These are phyloP conservation scores for Pythium scleroteichum DNA, from an alignment of 352 stramenopile genomes.

Conservation along the genomic window DNA sequence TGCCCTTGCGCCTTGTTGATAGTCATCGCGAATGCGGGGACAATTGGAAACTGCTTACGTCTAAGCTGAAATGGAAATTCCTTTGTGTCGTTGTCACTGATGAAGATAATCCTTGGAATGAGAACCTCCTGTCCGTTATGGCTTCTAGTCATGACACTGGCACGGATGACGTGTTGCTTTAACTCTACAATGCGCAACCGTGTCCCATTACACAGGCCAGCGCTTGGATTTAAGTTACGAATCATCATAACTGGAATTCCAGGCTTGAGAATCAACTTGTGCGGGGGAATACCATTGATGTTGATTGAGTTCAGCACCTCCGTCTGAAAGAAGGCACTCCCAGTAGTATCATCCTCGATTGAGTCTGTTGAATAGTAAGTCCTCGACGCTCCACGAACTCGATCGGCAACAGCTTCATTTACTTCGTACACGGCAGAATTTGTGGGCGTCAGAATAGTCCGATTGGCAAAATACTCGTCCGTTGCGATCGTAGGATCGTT, in stretches of 20 bases:
- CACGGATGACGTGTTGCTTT: conserved; percentile 23
- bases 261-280: conserved; percentile 26
- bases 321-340: background rate
- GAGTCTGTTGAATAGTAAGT: too few species aligned
- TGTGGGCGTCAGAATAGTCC: too few species aligned
- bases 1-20: conserved; percentile 33
- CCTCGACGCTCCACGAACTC: too few species aligned
- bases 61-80: conserved; percentile 17
- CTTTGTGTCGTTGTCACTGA: too few species aligned
- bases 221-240: conserved; percentile 29
- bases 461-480: too few species aligned
- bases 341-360: background rate
- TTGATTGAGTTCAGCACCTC: conserved; percentile 21
- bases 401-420: too few species aligned
- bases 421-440: too few species aligned
- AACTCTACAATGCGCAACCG: conserved; percentile 26
- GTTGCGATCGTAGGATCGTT: too few species aligned
- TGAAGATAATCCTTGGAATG: conserved; percentile 18
- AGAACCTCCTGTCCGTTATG: conserved; percentile 6
- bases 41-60: conserved; percentile 20
- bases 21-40: conserved; percentile 20
- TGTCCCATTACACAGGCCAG: conserved; percentile 33
- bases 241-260: conserved; percentile 33
- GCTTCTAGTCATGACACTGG: conserved; percentile 27
- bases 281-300: conserved; percentile 25